Evolutionary conservation across 2,329 filamentous ascomycete genomes (phyloP), one percentile per base, ranked within the genome.

Genomic region (Trichoderma pleuroti): DNA sequence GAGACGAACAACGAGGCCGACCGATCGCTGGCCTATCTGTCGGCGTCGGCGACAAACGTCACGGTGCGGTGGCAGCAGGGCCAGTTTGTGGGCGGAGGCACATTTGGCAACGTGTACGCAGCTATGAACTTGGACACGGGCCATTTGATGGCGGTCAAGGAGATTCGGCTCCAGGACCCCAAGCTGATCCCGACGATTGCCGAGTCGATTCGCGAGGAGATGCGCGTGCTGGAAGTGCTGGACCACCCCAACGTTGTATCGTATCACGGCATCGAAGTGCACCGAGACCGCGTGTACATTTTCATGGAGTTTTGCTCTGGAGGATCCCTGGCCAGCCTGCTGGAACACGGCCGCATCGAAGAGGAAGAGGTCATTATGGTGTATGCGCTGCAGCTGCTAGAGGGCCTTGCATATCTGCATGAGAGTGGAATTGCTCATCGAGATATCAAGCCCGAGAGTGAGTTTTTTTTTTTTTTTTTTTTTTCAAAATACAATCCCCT

Each of bases 221-320:
- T 99, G 94, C 92, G 92, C 65, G 95, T 99, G 6, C 84, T 99
- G 62, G 95, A 98, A 81, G 92, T 98, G 1, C 87, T 99, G 59
- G 94, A 99, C 77, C 96, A 99, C 78, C 96, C 96, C 26, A 99
- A 99, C 78, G 93, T 99, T 72, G 97, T 99, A 26, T 95, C 94
- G 11, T 99, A 99, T 82, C 96, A 96, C 78, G 96, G 96, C 71
- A 98, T 99, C 77, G 96, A 99, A 81, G 96, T 98, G 3, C 96
- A 99, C 81, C 90, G 96, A 73, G 96, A 99, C 85, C 96, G 97
- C 78, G 96, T 99, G n/a, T 99, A 98, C 81, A 98, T 99, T 75
- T 99, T 99, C 80, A 99, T 99, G 96, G 96, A 99, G 81, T 98
- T 97, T 81, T 99, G 96, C 81, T 97, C 94, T 5, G 95, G 96